A percentile compares a stretch with the other conserved stretches of the same genome.
Conservation (phyloP, 352 stramenopile species). For the Globisporangium viniferum region DNA sequence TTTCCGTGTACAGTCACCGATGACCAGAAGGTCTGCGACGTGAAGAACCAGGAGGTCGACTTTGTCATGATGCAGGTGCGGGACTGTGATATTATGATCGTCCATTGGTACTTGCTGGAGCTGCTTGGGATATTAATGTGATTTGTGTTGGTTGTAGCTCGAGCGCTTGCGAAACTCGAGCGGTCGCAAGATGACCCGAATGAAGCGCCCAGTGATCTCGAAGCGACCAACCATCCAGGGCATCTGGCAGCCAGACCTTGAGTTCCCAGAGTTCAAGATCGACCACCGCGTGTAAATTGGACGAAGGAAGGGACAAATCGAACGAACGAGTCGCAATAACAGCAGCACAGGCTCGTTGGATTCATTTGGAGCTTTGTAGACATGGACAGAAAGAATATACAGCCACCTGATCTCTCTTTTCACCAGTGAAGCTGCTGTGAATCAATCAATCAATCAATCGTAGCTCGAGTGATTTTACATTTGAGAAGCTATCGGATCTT, state of each 20-base stretch:
- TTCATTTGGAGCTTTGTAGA: background rate
- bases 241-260: conserved; percentile 85
- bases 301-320: conserved; percentile 2
- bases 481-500: background rate
- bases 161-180: conserved; percentile 84
- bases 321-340: background rate
- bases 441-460: background rate
- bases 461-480: background rate
- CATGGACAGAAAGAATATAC: background rate
- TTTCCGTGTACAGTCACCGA: conserved; percentile 54
- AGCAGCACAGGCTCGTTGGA: too few relatives aligned
- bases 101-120: background rate
- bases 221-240: conserved; percentile 81
- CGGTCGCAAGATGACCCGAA: conserved; percentile 84
- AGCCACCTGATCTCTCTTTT: background rate
- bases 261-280: conserved; percentile 85
- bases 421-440: background rate
- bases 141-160: conserved; percentile 33
- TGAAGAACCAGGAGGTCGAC: conserved; percentile 87
- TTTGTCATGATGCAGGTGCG: conserved; percentile 80
- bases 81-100: background rate
- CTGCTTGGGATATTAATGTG: background rate
- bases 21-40: conserved; percentile 78
- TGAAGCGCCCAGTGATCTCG: conserved; percentile 82
- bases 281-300: conserved; percentile 46